Conservation (phyloP, 179 eudicot genomes). For the Carnegiea gigantea region DNA sequence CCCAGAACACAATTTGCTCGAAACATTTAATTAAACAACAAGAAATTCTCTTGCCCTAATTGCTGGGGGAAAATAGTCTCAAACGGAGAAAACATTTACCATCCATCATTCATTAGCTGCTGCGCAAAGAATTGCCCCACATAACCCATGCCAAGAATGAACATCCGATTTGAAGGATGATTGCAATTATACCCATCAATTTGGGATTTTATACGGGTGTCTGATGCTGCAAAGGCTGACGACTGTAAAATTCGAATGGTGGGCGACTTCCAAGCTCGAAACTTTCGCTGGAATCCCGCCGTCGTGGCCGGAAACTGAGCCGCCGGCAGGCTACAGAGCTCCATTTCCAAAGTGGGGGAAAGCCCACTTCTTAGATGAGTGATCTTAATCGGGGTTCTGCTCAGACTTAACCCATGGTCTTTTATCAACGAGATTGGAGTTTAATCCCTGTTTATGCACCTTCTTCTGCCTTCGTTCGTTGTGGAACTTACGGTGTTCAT, state of each 20-base stretch:
- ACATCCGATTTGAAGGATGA: conserved; percentile 41
- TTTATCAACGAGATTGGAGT: no score
- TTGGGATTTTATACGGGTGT: conserved; percentile 2
- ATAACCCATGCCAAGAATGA: conserved; percentile 81
- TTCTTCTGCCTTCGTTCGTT: no score
- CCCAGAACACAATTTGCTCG: not conserved
- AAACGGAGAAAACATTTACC: conserved; percentile 36
- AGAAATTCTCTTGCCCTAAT: not conserved
- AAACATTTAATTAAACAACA: not conserved
- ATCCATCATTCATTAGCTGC: conserved; percentile 52
- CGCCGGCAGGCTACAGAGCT: not conserved
- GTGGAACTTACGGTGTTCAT: no score
- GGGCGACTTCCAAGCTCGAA: not conserved
- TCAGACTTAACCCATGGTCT: no score
- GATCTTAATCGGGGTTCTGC: no score
- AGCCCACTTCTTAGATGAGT: no score
- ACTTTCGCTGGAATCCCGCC: conserved; percentile 11
- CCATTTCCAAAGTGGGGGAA: conserved; percentile 13
- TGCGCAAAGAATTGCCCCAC: conserved; percentile 75
- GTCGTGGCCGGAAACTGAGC: conserved; percentile 1
- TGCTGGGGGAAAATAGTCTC: not conserved
- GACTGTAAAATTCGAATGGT: conserved; percentile 3
- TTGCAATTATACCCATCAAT: conserved; percentile 9
- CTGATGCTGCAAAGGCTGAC: conserved; percentile 9
- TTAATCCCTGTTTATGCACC: no score